Evolutionary conservation across 352 stramenopile genomes (phyloP).

Genomic region (Pythium phragmiticola): DNA sequence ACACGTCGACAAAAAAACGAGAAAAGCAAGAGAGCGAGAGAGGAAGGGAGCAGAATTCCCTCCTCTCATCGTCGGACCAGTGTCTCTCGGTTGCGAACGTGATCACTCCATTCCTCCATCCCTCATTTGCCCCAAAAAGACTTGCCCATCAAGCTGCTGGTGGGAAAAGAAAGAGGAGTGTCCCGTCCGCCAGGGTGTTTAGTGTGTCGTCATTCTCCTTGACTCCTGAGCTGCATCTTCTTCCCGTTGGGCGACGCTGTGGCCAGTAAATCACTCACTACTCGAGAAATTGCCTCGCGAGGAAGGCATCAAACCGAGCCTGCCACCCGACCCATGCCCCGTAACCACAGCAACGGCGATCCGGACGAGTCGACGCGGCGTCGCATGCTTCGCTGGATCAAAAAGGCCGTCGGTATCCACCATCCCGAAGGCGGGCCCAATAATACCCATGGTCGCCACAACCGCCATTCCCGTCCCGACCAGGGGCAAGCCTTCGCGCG

Average conservation of each 20-base stretch:
- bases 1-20: no score
- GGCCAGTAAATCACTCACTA: not conserved
- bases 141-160: no score
- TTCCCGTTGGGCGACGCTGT: not conserved
- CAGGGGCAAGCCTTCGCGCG: not conserved
- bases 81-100: no score
- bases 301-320: not conserved
- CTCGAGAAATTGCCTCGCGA: not conserved
- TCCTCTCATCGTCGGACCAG: no score
- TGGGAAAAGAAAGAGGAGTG: no score
- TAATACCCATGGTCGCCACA: not conserved
- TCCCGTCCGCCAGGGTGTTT: no score
- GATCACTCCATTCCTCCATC: no score
- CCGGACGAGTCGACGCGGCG: constrained; percentile 27
- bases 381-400: constrained; percentile 64
- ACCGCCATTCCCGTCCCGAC: not conserved
- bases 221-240: no score
- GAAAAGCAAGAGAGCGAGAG: no score
- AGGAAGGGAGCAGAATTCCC: no score
- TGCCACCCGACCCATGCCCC: not conserved
- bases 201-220: no score
- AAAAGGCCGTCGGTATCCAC: constrained; percentile 39
- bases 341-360: not conserved
- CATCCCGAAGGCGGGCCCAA: constrained; percentile 5
- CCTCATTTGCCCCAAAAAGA: no score